phyloP scores from a whole-genome alignment of 1,284 basidiomycete species.

The Hypsizygus ulmarius region DNA sequence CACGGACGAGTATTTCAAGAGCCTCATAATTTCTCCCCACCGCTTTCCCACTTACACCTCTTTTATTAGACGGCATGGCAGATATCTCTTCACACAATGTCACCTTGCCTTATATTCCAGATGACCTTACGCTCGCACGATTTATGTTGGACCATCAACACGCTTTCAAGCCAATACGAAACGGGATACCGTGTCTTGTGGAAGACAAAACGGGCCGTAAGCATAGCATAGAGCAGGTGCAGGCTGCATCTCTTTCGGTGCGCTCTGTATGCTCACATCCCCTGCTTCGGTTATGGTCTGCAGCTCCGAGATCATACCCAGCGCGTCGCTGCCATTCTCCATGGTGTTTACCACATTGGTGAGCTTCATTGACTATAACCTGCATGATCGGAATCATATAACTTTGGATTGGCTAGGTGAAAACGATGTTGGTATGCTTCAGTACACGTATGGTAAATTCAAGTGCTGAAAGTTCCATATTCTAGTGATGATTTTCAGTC shows the following conservation, averaged over 20 bases:
- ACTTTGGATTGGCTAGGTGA: conserved; percentile 29
- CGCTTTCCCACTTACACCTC: conserved; percentile 9
- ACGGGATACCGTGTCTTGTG: conserved; percentile 50
- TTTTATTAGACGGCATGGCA: conserved; percentile 7
- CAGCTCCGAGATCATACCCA: conserved; percentile 49
- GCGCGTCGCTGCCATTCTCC: conserved; percentile 54
- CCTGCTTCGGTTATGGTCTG: background rate
- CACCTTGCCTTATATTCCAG: conserved; percentile 52
- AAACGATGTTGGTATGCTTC: conserved; percentile 45
- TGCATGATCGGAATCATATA: too few species aligned
- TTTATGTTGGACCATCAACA: conserved; percentile 65
- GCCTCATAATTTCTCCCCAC: background rate
- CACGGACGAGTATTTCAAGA: conserved; percentile 6
- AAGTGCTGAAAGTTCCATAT: background rate
- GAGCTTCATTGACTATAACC: too few species aligned
- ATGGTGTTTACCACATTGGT: conserved; percentile 41
- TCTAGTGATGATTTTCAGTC: conserved; percentile 57
- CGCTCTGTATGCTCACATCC: background rate
- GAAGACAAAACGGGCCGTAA: conserved; percentile 51
- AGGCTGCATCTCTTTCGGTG: conserved; percentile 1
- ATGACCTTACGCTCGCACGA: conserved; percentile 62
- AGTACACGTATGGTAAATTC: background rate
- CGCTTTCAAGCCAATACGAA: conserved; percentile 41
- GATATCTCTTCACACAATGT: conserved; percentile 24
- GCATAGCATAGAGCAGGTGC: conserved; percentile 44